Evolutionary conservation across 116 monocot species (phyloP).

Genomic region (Cymodocea nodosa): DNA sequence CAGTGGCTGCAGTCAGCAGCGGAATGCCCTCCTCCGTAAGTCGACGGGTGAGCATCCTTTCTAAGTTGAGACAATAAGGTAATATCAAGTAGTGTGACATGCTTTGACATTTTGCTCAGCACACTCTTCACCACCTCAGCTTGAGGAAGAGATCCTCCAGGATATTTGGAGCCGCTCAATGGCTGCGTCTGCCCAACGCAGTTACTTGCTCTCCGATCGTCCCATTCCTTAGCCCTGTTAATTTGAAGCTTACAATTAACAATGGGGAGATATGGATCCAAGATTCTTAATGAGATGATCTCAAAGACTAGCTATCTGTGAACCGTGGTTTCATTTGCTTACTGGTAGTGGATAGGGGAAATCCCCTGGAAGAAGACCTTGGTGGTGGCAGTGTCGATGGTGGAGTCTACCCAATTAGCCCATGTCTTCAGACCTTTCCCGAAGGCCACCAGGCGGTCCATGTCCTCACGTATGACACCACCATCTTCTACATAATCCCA

Average conservation of each 20-base stretch:
- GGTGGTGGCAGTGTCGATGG: constrained; percentile 40
- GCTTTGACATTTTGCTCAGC: constrained; percentile 30
- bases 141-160: constrained; percentile 19
- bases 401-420: constrained; percentile 77
- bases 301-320: no score
- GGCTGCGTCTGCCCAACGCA: constrained; percentile 42
- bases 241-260: no score
- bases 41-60: constrained; percentile 63
- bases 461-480: constrained; percentile 37
- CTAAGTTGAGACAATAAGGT: constrained; percentile 56
- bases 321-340: constrained; percentile 1
- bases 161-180: constrained; percentile 24
- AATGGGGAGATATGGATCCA: no score
- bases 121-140: constrained; percentile 30
- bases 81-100: constrained; percentile 44
- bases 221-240: constrained; percentile 62
- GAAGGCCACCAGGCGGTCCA: constrained; percentile 80
- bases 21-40: constrained; percentile 28
- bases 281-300: no score
- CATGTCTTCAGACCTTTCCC: constrained; percentile 64
- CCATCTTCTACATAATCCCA: constrained; percentile 90
- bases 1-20: constrained; percentile 69
- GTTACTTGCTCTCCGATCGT: constrained; percentile 11
- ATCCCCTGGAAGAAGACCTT: constrained; percentile 94
- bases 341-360: constrained; percentile 82